Percentiles rank a stretch among this genome's conserved stretches.
Conservation (phyloP, 768 basidiomycete species). For the Lepiota brunneoincarnata region DNA sequence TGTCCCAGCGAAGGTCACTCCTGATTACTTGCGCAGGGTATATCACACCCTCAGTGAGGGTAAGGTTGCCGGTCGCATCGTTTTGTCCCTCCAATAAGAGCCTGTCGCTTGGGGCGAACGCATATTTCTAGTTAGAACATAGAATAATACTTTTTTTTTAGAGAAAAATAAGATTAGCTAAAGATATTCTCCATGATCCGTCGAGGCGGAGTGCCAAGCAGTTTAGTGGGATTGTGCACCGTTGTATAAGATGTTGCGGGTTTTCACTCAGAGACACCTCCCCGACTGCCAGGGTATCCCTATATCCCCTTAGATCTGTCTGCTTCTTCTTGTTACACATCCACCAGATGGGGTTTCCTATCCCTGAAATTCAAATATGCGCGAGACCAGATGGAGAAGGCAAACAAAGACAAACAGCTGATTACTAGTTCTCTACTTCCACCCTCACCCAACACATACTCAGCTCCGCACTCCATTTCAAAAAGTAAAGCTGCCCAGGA, state of each 20-base stretch:
- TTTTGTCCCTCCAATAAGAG: slow-evolving; percentile 22
- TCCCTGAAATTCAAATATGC: slow-evolving; percentile 11
- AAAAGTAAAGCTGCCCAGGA: not conserved
- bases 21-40: slow-evolving; percentile 22
- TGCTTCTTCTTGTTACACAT: not conserved
- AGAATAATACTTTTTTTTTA: no score
- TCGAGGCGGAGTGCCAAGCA: not conserved
- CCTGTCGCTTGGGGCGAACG: no score
- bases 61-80: slow-evolving; percentile 48
- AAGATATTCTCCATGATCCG: no score
- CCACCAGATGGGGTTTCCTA: not conserved
- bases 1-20: slow-evolving; percentile 3
- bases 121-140: no score
- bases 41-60: slow-evolving; percentile 40
- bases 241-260: not conserved
- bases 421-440: slow-evolving; percentile 13
- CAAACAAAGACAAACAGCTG: slow-evolving; percentile 22
- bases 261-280: not conserved
- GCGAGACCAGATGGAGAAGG: slow-evolving; percentile 15
- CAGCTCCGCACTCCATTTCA: slow-evolving; percentile 1
- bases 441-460: slow-evolving; percentile 10
- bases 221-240: not conserved
- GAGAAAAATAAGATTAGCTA: no score
- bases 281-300: not conserved
- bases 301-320: not conserved